These are phyloP conservation scores for Candida dubliniensis DNA, from an alignment of 1,139 yeast genomes.

Conservation along the genomic window DNA sequence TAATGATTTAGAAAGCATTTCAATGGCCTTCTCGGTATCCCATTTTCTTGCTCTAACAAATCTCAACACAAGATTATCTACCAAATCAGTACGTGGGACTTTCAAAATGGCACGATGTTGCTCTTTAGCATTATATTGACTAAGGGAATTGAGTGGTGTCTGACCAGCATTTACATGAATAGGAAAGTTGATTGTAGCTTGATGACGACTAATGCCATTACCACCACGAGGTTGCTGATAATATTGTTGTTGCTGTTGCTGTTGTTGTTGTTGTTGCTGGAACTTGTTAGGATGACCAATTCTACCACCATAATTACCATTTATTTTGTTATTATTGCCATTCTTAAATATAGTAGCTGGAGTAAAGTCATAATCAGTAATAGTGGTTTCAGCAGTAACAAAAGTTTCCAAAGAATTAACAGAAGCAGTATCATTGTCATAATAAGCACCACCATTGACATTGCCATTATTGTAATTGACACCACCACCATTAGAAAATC, in stretches of 20 bases:
- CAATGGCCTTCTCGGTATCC: conserved; percentile 31
- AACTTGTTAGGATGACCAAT: conserved; percentile 11
- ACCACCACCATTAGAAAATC: conserved; percentile 6
- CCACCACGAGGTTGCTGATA: conserved; percentile 5
- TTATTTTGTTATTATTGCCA: conserved; percentile 3
- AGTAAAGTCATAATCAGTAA: conserved; percentile 25
- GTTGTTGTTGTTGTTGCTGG: conserved; percentile 5
- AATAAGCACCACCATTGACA: conserved; percentile 8
- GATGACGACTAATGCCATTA: conserved; percentile 10
- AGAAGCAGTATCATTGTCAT: conserved; percentile 23
- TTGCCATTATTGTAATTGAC: conserved; percentile 18
- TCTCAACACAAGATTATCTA: conserved; percentile 37
- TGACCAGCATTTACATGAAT: conserved; percentile 19
- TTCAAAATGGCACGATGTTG: conserved; percentile 27
- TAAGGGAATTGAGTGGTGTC: conserved; percentile 17
- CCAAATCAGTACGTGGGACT: conserved; percentile 31
- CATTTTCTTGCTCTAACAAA: conserved; percentile 48
- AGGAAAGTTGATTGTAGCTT: conserved; percentile 9
- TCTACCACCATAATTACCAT: conserved; percentile 14
- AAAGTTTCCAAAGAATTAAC: conserved; percentile 33
- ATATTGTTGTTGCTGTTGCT: conserved; percentile 6
- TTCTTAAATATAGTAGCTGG: conserved; percentile 13
- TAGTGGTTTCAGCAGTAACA: conserved; percentile 38
- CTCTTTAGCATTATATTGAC: conserved; percentile 26
- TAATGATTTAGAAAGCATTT: conserved; percentile 38